Percentiles rank a stretch among this genome's conserved stretches.
These are phyloP conservation scores for Phytomonas francai DNA, from an alignment of 208 protist species.

Conservation along the genomic window DNA sequence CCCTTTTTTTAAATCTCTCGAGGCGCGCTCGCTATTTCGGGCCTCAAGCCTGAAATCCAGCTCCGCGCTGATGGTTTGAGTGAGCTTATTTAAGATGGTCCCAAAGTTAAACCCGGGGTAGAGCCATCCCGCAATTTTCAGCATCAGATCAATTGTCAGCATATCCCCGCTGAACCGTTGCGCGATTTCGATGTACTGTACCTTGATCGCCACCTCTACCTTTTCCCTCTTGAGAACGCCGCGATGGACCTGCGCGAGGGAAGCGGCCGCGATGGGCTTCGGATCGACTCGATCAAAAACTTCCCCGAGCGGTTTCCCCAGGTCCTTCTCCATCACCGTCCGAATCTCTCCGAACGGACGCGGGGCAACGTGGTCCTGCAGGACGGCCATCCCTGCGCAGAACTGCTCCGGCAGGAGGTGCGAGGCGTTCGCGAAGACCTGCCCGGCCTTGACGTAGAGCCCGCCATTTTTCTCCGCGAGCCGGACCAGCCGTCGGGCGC, in stretches of 20 bases:
- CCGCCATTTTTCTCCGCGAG: constrained; percentile 86
- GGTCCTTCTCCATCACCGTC: constrained; percentile 64
- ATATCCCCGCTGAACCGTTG: constrained; percentile 87
- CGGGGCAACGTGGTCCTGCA: constrained; percentile 74
- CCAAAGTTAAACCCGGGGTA: constrained; percentile 87
- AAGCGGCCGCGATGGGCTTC: constrained; percentile 77
- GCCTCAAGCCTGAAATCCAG: constrained; percentile 93
- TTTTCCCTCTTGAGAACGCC: constrained; percentile 44
- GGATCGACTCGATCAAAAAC: constrained; percentile 65
- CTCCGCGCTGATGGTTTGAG: constrained; percentile 84
- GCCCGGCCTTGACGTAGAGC: constrained; percentile 93
- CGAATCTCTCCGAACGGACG: constrained; percentile 73
- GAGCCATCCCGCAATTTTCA: constrained; percentile 51
- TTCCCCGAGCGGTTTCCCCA: constrained; percentile 33
- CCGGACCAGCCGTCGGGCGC: constrained; percentile 58
- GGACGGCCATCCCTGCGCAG: constrained; percentile 61
- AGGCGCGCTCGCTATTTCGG: constrained; percentile 81
- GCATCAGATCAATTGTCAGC: constrained; percentile 75
- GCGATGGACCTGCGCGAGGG: constrained; percentile 87
- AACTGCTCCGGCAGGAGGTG: constrained; percentile 90
- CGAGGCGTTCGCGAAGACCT: constrained; percentile 91
- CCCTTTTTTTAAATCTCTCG: constrained; percentile 48
- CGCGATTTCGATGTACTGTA: constrained; percentile 87
- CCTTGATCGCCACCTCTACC: constrained; percentile 92
- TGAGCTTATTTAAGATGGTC: constrained; percentile 76